Conservation (phyloP, 768 basidiomycete genomes). For the Podaxis sp. region DNA sequence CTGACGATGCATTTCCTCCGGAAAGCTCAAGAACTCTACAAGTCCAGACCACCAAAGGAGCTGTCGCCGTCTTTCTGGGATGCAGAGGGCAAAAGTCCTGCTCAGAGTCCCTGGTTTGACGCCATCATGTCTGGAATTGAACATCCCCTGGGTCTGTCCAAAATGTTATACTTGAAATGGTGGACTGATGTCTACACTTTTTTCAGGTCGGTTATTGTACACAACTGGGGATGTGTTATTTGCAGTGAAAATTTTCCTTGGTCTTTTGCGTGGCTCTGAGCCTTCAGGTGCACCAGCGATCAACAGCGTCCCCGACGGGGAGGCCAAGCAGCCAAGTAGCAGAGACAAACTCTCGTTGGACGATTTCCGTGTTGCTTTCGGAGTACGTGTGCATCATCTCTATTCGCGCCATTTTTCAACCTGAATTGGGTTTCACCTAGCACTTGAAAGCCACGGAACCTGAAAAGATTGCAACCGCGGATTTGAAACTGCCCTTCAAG, state of each 20-base stretch:
- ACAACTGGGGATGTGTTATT: slow-evolving; percentile 80
- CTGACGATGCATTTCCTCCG: slow-evolving; percentile 79
- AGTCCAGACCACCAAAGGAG: slow-evolving; percentile 41
- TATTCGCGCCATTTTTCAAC: neutral
- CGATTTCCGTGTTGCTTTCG: slow-evolving; percentile 84
- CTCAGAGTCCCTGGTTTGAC: slow-evolving; percentile 44
- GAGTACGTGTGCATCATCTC: slow-evolving; percentile 42
- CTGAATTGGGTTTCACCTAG: slow-evolving; percentile 30
- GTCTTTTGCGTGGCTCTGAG: slow-evolving; percentile 53
- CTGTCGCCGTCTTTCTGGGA: slow-evolving; percentile 83
- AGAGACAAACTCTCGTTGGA: slow-evolving; percentile 74
- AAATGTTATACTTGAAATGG: neutral
- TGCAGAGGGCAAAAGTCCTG: slow-evolving; percentile 49
- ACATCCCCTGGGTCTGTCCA: slow-evolving; percentile 63
- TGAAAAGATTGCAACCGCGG: slow-evolving; percentile 32
- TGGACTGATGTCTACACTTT: neutral
- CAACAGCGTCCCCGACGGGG: slow-evolving; percentile 5
- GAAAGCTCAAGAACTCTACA: slow-evolving; percentile 63
- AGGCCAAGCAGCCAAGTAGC: slow-evolving; percentile 22
- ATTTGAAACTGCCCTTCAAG: slow-evolving; percentile 59
- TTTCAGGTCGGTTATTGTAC: slow-evolving; percentile 77
- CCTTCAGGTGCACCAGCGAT: slow-evolving; percentile 9
- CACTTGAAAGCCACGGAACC: slow-evolving; percentile 65
- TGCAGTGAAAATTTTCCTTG: slow-evolving; percentile 76
- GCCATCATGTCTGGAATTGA: slow-evolving; percentile 70